phyloP scores from a whole-genome alignment of 192 early-diverging fungal genomes.

The Funneliformis geosporum region DNA sequence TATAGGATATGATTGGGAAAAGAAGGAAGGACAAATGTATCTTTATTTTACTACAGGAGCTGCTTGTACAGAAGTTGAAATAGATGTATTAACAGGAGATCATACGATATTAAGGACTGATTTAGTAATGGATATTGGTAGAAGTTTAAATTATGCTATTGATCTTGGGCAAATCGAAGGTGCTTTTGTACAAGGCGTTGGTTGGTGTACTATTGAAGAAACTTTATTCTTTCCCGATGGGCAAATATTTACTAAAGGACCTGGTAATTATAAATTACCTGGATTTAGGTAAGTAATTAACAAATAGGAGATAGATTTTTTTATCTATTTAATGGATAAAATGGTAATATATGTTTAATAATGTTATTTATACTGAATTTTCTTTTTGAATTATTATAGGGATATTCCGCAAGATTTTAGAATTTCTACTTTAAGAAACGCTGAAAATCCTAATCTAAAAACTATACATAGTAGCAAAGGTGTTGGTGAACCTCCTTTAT shows the following conservation, averaged over 20 bases:
- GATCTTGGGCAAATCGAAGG: constrained; percentile 93
- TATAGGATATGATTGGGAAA: constrained; percentile 72
- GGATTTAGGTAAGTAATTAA: constrained; percentile 55
- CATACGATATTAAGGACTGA: constrained; percentile 74
- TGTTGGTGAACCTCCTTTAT: constrained; percentile 87
- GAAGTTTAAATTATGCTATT: constrained; percentile 81
- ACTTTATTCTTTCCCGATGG: constrained; percentile 76
- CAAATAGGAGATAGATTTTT: no score
- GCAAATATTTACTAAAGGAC: constrained; percentile 77
- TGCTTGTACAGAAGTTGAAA: constrained; percentile 80
- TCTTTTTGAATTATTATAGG: constrained; percentile 23
- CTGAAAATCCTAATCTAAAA: constrained; percentile 55
- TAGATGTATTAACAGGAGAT: constrained; percentile 81
- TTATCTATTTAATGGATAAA: no score
- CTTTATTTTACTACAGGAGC: constrained; percentile 86
- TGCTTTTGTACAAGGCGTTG: constrained; percentile 81
- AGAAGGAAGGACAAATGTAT: constrained; percentile 67
- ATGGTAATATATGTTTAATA: neutral
- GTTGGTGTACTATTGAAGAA: constrained; percentile 86
- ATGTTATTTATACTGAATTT: neutral
- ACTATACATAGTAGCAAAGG: constrained; percentile 84
- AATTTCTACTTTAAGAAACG: constrained; percentile 62
- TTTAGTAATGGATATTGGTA: constrained; percentile 84
- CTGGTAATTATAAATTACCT: constrained; percentile 88
- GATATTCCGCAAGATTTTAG: constrained; percentile 84